These are phyloP conservation scores for Annulohypoxylon truncatum DNA, from an alignment of 2,329 filamentous ascomycete genomes.

Conservation along the genomic window DNA sequence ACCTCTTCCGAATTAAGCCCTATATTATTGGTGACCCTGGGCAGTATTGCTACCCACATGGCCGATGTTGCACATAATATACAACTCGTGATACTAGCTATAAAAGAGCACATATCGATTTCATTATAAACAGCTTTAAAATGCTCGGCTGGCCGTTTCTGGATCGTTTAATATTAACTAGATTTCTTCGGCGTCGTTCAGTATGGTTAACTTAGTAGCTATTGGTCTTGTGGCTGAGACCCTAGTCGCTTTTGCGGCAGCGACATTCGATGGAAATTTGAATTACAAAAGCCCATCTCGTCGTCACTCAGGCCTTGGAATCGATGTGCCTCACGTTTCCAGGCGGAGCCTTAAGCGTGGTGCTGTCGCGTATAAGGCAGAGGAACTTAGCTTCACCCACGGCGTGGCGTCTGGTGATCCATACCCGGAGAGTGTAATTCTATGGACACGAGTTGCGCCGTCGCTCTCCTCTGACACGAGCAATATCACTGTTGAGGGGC, in stretches of 20 bases:
- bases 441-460: slow-evolving; percentile 62
- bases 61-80: slow-evolving; percentile 1
- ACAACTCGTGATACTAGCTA: slow-evolving; percentile 20
- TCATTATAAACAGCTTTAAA: neutral
- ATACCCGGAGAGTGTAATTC: slow-evolving; percentile 68
- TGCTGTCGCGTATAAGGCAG: slow-evolving; percentile 56
- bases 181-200: neutral
- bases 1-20: slow-evolving; percentile 4
- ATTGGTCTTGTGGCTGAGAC: slow-evolving; percentile 22
- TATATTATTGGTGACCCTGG: slow-evolving; percentile 9
- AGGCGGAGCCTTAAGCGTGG: slow-evolving; percentile 62
- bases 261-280: slow-evolving; percentile 60
- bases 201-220: slow-evolving; percentile 15
- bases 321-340: slow-evolving; percentile 71
- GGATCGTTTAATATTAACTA: neutral
- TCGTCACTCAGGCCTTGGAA: slow-evolving; percentile 71
- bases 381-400: slow-evolving; percentile 71
- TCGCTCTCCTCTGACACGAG: slow-evolving; percentile 59
- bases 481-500: slow-evolving; percentile 57
- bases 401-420: slow-evolving; percentile 65
- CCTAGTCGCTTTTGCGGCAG: slow-evolving; percentile 22
- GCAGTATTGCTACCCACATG: slow-evolving; percentile 24
- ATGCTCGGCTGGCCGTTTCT: neutral
- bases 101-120: slow-evolving; percentile 20
- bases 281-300: slow-evolving; percentile 76